Base-by-base conservation (phyloP, 768 basidiomycete species). In the Phaeotremella skinneri region DNA sequence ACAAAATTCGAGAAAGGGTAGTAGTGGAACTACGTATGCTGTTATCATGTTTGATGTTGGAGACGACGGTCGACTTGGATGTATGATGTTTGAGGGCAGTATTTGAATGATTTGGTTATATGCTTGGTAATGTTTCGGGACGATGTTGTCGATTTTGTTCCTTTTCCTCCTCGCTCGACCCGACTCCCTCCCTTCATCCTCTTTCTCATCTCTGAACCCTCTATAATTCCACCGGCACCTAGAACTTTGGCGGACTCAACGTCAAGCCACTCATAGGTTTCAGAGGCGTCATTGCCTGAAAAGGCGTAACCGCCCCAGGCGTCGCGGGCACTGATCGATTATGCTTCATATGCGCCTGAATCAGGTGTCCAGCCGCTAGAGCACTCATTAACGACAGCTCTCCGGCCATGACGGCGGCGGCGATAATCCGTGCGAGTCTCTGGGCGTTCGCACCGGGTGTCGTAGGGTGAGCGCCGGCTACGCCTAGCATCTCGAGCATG, bases 391-490 rank as follows among this genome's bases (percentile, higher is more conserved):
- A 81, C 17, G 88, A 90, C 30, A 98, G 81, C 78, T 99, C 96
- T 32, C 96, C 96, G 1, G 96, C 94, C 91, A 98, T 96, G 69
- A 99, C 96, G 0, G 90, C 83, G 0, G 91, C 85, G 34, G 87
- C 87, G 66, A 99, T 89, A 70, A 98, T 83, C 31, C 91, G 83
- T 1, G 96, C 96, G 52, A 99, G 85, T 48, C 82, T 83, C 63
- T 89, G 89, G 0, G 96, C 88, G 75, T 98, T 96, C 72, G 85
- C 82, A 0, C 96, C 96, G 0, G 96, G 94, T 9, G 84, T 79
- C 11, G 87, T 87, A 0, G 85, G 82, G 78, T 98, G 89, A 0
- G 96, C 89, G 54, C 96, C 96, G 59, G 83, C 85, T 73, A 98
- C 80, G 32, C 93, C 94, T 52, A 99, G 87, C 87, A 98, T 86